A percentile compares a stretch with the other conserved stretches of the same genome.
These are phyloP conservation scores for Ophiostoma tasmaniense DNA, from an alignment of 2,329 filamentous ascomycete species.

Conservation along the genomic window DNA sequence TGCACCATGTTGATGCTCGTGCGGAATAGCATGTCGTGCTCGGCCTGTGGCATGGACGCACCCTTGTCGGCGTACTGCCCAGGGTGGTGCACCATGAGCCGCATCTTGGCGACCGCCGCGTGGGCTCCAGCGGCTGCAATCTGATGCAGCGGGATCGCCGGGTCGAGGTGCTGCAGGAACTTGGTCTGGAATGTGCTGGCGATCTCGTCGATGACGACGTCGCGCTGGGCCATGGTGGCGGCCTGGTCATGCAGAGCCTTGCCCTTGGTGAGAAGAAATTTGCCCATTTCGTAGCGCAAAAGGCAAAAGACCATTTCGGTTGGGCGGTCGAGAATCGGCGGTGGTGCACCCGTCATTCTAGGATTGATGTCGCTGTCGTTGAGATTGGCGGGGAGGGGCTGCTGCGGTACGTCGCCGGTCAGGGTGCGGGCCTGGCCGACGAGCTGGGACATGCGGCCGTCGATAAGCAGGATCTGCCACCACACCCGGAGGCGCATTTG, in stretches of 20 bases:
- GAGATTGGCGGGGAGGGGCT: conserved; percentile 23
- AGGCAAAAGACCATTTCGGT: conserved; percentile 45
- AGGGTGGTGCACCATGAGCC: conserved; percentile 24
- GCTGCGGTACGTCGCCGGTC: conserved; percentile 29
- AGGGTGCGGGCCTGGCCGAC: conserved; percentile 13
- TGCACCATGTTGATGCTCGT: background rate
- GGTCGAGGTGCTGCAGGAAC: background rate
- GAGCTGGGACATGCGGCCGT: conserved; percentile 32
- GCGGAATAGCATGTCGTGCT: background rate
- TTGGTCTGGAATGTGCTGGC: background rate
- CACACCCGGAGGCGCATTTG: conserved; percentile 52
- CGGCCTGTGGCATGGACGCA: background rate
- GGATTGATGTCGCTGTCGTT: conserved; percentile 40
- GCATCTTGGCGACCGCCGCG: conserved; percentile 23
- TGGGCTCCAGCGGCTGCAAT: conserved; percentile 19
- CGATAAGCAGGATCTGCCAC: conserved; percentile 49
- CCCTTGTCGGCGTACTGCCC: conserved; percentile 19
- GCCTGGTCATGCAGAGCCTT: conserved; percentile 24
- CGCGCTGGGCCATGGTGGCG: conserved; percentile 24
- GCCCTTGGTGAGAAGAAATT: conserved; percentile 31
- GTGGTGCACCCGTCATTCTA: conserved; percentile 39
- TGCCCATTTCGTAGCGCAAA: conserved; percentile 33
- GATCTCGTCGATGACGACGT: background rate
- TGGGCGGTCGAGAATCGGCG: conserved; percentile 33
- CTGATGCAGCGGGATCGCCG: conserved; percentile 29